Evolutionary conservation across 805 yeast species (phyloP).

Genomic region (Kuraishia ogatae): DNA sequence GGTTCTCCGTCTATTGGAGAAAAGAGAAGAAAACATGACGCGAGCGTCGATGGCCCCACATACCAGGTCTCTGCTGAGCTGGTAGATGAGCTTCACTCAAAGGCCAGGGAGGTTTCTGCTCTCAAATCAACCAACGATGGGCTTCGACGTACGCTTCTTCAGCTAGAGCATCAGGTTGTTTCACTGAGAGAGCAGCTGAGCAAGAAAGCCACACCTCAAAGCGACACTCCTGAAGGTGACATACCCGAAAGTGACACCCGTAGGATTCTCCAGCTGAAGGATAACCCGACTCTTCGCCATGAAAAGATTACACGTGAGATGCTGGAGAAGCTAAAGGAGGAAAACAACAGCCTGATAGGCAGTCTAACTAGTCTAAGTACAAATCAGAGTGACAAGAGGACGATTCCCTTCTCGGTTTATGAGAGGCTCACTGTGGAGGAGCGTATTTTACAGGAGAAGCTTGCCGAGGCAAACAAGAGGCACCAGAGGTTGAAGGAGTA

Average conservation of each 20-base stretch:
- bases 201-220: not conserved
- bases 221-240: conserved; percentile 13
- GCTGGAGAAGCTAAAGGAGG: conserved; percentile 42
- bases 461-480: conserved; percentile 42
- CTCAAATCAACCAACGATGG: not conserved
- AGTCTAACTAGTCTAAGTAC: conserved; percentile 12
- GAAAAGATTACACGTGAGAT: conserved; percentile 50
- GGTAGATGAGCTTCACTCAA: not conserved
- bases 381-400: conserved; percentile 13
- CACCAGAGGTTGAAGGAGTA: conserved; percentile 44
- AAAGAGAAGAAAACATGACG: not conserved
- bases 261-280: conserved; percentile 52
- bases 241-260: conserved; percentile 18
- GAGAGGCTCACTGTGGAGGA: conserved; percentile 53
- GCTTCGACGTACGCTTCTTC: not conserved
- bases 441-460: conserved; percentile 33
- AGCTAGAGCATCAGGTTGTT: not conserved
- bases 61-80: not conserved
- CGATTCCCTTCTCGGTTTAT: conserved; percentile 54
- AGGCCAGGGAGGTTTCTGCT: not conserved
- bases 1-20: not conserved
- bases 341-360: conserved; percentile 46
- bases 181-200: not conserved
- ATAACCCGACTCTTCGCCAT: conserved; percentile 55
- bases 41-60: not conserved